Evolutionary conservation across 441 rosid genomes (phyloP).

Genomic region (Metrosideros polymorpha): DNA sequence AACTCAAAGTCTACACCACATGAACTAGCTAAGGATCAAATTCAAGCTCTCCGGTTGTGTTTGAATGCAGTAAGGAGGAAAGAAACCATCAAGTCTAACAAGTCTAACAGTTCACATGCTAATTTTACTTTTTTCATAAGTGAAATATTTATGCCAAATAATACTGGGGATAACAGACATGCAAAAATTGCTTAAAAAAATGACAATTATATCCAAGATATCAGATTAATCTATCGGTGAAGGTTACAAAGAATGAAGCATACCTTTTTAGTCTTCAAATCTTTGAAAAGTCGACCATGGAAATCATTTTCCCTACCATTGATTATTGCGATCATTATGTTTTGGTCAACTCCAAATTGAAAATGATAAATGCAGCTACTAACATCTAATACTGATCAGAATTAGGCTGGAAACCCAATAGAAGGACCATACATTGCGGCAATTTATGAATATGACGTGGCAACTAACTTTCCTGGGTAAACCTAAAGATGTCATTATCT

Average conservation of each 20-base stretch:
- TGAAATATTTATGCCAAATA: not conserved
- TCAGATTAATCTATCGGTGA: not conserved
- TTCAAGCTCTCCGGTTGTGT: not conserved
- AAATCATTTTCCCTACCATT: constrained; percentile 32
- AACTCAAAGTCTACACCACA: not conserved
- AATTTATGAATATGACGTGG: not conserved
- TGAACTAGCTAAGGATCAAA: not conserved
- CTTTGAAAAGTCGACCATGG: constrained; percentile 18
- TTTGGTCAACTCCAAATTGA: not conserved
- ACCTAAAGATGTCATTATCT: not conserved
- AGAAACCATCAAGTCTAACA: not conserved
- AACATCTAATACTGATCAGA: not conserved
- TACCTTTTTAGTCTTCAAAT: constrained; percentile 41
- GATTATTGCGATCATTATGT: constrained; percentile 1
- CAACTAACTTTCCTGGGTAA: not conserved
- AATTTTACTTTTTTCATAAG: not conserved
- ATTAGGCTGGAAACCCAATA: not conserved
- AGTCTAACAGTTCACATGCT: not conserved
- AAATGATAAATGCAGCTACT: not conserved
- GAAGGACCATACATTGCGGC: not conserved
- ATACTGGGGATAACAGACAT: not conserved
- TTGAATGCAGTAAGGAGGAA: not conserved
- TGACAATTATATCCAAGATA: not conserved
- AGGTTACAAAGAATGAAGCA: not conserved
- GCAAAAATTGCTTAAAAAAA: not conserved